phyloP scores from a whole-genome alignment of 225 moss, liverwort and hornwort species.

The Climacium dendroides region DNA sequence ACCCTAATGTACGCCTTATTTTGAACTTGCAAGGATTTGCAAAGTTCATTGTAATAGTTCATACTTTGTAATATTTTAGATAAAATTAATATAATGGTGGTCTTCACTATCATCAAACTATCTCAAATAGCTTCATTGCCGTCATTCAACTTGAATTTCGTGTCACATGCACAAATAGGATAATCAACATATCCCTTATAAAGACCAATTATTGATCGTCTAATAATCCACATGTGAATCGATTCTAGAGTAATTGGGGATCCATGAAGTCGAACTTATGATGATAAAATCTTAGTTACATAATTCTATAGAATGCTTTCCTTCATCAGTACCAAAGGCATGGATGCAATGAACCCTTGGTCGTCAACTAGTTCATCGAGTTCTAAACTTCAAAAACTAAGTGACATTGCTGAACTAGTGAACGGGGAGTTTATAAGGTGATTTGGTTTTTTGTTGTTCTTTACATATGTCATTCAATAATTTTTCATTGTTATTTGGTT shows the following conservation, averaged over 20 bases:
- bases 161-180: too few relatives aligned
- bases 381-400: neutral
- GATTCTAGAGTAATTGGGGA: too few relatives aligned
- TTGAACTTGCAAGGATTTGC: neutral
- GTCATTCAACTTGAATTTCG: neutral
- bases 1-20: neutral
- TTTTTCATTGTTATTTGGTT: too few relatives aligned
- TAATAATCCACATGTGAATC: too few relatives aligned
- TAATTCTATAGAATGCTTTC: neutral
- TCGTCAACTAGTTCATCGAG: neutral
- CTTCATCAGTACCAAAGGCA: neutral
- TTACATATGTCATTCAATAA: too few relatives aligned
- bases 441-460: too few relatives aligned
- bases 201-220: fast-evolving
- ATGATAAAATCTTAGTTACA: neutral
- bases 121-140: neutral
- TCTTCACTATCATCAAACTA: neutral
- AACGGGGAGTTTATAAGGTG: too few relatives aligned
- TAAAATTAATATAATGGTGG: neutral
- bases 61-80: neutral
- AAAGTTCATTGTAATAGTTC: neutral
- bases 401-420: too few relatives aligned
- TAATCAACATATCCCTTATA: fast-evolving
- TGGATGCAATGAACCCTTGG: neutral
- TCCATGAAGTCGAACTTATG: neutral